These are phyloP conservation scores for Erigeron canadensis DNA, from an alignment of 129 eudicot genomes.

Conservation along the genomic window DNA sequence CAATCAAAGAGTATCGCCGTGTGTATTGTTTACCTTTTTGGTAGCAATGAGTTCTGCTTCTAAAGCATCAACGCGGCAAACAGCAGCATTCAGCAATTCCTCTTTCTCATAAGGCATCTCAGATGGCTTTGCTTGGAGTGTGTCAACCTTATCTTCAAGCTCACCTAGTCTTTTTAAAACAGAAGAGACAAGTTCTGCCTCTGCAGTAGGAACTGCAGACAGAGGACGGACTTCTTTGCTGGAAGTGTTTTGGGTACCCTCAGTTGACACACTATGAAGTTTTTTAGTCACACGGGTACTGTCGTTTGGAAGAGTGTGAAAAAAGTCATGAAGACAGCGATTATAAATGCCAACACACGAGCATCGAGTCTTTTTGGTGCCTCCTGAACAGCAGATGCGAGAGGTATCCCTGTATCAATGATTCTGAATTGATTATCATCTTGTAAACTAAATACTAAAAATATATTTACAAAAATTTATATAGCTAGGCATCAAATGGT, in stretches of 20 bases:
- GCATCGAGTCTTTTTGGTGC: constrained; percentile 50
- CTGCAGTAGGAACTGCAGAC: constrained; percentile 51
- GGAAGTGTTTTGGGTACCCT: constrained; percentile 31
- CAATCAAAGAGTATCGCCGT: neutral
- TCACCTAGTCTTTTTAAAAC: constrained; percentile 79
- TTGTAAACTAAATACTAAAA: neutral
- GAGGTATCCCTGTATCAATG: constrained; percentile 48
- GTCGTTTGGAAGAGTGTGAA: constrained; percentile 50
- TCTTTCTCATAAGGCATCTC: constrained; percentile 96
- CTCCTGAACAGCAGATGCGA: constrained; percentile 42
- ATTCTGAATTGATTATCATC: neutral
- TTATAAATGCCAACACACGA: constrained; percentile 52
- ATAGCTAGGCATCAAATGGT: neutral
- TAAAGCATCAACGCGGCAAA: constrained; percentile 93
- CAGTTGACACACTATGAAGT: constrained; percentile 39
- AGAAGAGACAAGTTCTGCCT: constrained; percentile 55
- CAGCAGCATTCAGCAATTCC: constrained; percentile 92
- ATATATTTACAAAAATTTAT: neutral
- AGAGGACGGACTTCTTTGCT: constrained; percentile 49
- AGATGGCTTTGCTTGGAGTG: constrained; percentile 79
- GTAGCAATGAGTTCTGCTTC: constrained; percentile 98
- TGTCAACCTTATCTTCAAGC: constrained; percentile 79
- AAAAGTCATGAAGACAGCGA: constrained; percentile 67
- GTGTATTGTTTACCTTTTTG: constrained; percentile 57
- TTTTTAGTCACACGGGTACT: constrained; percentile 51